Base-by-base conservation (phyloP, 2,329 filamentous ascomycete genomes). In the Balansia obtecta region DNA sequence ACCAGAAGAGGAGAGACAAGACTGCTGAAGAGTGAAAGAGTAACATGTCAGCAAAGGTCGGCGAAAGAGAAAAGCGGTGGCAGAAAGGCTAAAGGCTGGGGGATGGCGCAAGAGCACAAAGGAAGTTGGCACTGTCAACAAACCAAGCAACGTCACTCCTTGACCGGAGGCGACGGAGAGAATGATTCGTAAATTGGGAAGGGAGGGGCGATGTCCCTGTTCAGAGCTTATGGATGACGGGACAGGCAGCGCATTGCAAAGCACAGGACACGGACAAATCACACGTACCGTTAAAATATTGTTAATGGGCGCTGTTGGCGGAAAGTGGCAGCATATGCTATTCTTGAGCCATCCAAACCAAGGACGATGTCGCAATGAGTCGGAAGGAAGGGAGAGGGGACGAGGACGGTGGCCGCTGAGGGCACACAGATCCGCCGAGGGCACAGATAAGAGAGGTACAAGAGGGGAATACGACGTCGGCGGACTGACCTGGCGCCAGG, bases 381-480 rank as follows among this genome's bases (percentile, higher is more conserved):
- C 8, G 32, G n/a, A n/a, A n/a, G n/a, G n/a, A n/a, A n/a, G n/a
- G 20, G 32, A 15, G 45, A 41, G 18, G 27, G 20, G 20, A 22
- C 20, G 20, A 22, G 20, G 20, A 22, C 20, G 20, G 44, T 18
- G 46, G 44, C 44, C 44, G 41, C 40, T 13, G 45, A 34, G 48
- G 46, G 46, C 43, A 39, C 44, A n/a, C n/a, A n/a, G n/a, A n/a
- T n/a, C n/a, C n/a, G n/a, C n/a, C n/a, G n/a, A n/a, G n/a, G n/a
- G n/a, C n/a, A n/a, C n/a, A n/a, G n/a, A n/a, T n/a, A n/a, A n/a
- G n/a, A n/a, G n/a, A n/a, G n/a, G n/a, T n/a, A 22, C 46, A 46
- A 34, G 43, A 50, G 44, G 50, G 32, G 40, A 45, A 49, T 53
- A 52, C 50, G 53, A 55, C 53, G 51, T 51, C 45, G 48, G 48